Evolutionary conservation across 352 stramenopile species (phyloP).

Genomic region (Phytophthora agathidicida): DNA sequence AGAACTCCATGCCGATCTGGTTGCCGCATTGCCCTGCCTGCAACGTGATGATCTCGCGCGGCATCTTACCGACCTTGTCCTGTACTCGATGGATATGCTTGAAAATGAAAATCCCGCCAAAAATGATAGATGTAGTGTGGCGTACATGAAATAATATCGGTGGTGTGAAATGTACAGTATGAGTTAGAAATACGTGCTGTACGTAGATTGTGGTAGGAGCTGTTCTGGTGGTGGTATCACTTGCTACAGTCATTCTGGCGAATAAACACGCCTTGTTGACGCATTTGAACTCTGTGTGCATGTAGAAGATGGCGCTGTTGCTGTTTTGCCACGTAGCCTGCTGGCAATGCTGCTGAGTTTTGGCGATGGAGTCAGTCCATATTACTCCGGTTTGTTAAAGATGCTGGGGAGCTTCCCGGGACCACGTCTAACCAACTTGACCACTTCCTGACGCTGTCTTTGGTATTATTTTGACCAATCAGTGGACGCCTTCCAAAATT

Average conservation of each 20-base stretch:
- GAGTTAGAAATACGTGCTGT: not conserved
- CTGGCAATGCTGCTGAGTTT: not conserved
- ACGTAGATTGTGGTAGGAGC: conserved; percentile 8
- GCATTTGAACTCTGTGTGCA: not conserved
- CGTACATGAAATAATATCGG: not conserved
- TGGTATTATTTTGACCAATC: no score
- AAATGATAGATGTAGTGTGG: no score
- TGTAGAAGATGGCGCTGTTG: conserved; percentile 2
- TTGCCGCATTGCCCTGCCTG: conserved; percentile 99
- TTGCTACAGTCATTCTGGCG: conserved; percentile 10
- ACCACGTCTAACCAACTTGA: no score
- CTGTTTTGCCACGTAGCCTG: conserved; percentile 4
- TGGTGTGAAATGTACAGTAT: conserved; percentile 1
- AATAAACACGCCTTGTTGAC: not conserved
- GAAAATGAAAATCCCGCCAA: no score
- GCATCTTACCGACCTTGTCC: conserved; percentile 82
- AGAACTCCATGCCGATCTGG: conserved; percentile 99
- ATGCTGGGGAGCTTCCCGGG: no score
- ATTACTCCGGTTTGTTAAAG: no score
- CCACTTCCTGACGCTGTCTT: no score
- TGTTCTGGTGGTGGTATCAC: conserved; percentile 14
- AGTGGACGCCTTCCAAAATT: no score
- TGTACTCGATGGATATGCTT: conserved; percentile 10
- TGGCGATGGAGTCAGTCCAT: conserved; percentile 7
- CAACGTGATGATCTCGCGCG: conserved; percentile 99